Conservation (phyloP, 768 basidiomycete genomes). For the Amanita rimosa region DNA sequence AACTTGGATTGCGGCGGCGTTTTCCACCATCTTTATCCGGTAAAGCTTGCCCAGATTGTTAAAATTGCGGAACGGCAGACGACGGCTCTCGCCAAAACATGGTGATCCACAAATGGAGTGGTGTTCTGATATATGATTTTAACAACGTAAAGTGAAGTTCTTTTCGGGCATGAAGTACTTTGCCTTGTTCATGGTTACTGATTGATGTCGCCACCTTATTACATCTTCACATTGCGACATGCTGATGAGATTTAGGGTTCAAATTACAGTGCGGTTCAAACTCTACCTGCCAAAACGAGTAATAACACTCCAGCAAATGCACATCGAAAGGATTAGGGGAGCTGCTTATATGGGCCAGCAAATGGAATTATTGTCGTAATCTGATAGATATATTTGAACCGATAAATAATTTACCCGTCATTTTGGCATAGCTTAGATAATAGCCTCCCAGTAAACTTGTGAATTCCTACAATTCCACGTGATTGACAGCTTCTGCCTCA, state of each 20-base stretch:
- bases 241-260: too few relatives aligned
- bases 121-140: not conserved
- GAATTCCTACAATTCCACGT: not conserved
- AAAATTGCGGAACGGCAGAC: not conserved
- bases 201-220: not conserved
- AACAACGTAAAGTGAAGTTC: not conserved
- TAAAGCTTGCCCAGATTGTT: not conserved
- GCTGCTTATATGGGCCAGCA: not conserved
- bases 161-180: not conserved
- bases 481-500: not conserved
- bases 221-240: not conserved
- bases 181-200: not conserved
- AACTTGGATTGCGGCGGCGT: not conserved
- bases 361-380: not conserved
- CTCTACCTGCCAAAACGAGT: conserved; percentile 5
- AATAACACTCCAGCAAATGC: not conserved
- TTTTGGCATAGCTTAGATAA: not conserved
- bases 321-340: not conserved
- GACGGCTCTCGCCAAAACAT: too few relatives aligned
- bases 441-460: too few relatives aligned
- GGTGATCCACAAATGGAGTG: not conserved
- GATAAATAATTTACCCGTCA: not conserved
- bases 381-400: not conserved
- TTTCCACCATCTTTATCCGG: not conserved
- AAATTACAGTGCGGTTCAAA: not conserved